Percentiles rank a stretch among this genome's conserved stretches.
These are phyloP conservation scores for Colletotrichum godetiae DNA, from an alignment of 2,329 filamentous ascomycete species.

Conservation along the genomic window DNA sequence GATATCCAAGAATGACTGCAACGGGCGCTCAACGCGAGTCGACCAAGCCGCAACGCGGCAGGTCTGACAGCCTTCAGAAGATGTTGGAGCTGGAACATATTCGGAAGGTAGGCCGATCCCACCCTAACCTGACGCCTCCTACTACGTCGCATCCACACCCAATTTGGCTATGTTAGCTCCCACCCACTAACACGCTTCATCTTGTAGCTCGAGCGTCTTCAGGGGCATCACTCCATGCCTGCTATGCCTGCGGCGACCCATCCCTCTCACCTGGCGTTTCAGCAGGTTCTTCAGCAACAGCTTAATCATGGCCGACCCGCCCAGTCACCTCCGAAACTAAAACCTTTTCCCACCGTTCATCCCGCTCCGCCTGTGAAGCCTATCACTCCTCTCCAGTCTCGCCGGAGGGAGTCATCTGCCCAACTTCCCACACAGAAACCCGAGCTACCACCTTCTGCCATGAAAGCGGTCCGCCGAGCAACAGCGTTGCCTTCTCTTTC, in stretches of 20 bases:
- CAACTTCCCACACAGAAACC: constrained; percentile 8
- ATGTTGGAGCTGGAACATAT: constrained; percentile 71
- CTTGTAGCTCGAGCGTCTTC: constrained; percentile 36
- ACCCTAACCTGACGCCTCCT: constrained; percentile 20
- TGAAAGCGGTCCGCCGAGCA: constrained; percentile 28
- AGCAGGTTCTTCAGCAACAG: constrained; percentile 31
- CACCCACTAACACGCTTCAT: constrained; percentile 31
- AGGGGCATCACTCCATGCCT: constrained; percentile 29
- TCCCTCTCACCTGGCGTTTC: constrained; percentile 31
- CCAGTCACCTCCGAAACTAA: constrained; percentile 17
- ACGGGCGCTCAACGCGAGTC: constrained; percentile 8
- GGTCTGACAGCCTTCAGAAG: constrained; percentile 58
- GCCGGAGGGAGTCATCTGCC: constrained; percentile 26
- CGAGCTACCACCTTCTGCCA: constrained; percentile 22
- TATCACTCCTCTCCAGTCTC: constrained; percentile 32
- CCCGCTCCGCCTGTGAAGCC: constrained; percentile 21
- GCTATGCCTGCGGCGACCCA: constrained; percentile 24
- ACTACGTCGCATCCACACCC: constrained; percentile 7
- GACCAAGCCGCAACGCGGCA: constrained; percentile 1
- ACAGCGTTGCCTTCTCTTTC: constrained; percentile 43
- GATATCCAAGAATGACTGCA: constrained; percentile 19
- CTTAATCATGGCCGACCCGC: constrained; percentile 18
- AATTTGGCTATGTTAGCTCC: constrained; percentile 26
- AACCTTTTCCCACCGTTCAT: constrained; percentile 24
- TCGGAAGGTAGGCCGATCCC: constrained; percentile 60